Evolutionary conservation across 108 stramenopile species (phyloP), one percentile per base, ranked within the genome.

Genomic region (Mayamaea pseudoterrestris): DNA sequence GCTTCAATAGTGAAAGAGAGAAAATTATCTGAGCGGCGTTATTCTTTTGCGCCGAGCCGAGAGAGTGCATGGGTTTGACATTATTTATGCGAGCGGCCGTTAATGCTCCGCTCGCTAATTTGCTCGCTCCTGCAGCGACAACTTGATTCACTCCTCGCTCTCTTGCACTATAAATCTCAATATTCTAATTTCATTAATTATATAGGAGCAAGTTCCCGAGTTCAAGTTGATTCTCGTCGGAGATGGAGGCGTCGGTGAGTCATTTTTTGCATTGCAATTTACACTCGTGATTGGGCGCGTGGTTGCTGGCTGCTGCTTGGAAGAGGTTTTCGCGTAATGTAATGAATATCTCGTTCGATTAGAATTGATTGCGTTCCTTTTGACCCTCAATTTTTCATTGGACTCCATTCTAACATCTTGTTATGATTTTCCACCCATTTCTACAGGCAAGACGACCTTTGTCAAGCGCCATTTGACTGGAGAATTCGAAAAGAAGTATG

Each of bases 171-270:
- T 20, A 8, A 39, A 14, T 6, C 37, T 6, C 8, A 6, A 18
- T 20, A 6, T 8, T 39, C 37, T 39, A 3, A 39, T 20, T 3
- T 18, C 20, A 18, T 18, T 39, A 20, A 18, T 8, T 6, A 39
- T 6, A 22, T 41, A 46, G 31, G 18, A 30, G 20, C 50, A 44
- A 16, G 35, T 40, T 30, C 95, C 98, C 29, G 95, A 99, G 71
- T 99, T 99, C 73, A 99, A 99, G 74, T 83, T 99, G 13, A 98
- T 99, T 65, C 92, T 99, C 48, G 94, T 99, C 30, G 98, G 98
- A 35, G 98, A 99, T 58, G 98, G 98, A 36, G 96, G 95, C 28
- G 72, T 67, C 16, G 25, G 24, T n/a, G n/a, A n/a, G n/a, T n/a
- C n/a, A n/a, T n/a, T n/a, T n/a, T n/a, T n/a, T n/a, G n/a, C n/a